A percentile compares a stretch with the other conserved stretches of the same genome.
Evolutionary conservation across 1,139 yeast species (phyloP).

Genomic region (Hyphopichia khmerensis): DNA sequence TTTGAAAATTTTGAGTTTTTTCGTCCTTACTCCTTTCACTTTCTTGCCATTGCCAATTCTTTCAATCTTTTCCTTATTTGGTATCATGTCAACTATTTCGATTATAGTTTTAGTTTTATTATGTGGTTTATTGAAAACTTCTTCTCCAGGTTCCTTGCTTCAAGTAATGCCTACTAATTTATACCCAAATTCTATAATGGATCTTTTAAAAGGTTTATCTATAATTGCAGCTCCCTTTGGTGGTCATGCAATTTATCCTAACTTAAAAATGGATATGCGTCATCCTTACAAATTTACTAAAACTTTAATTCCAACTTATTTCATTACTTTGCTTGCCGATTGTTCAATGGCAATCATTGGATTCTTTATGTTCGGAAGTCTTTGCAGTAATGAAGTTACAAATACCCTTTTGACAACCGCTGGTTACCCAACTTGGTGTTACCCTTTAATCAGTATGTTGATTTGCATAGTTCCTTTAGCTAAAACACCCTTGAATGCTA

Average conservation of each 20-base stretch:
- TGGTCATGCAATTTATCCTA: conserved; percentile 63
- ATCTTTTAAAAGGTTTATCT: conserved; percentile 51
- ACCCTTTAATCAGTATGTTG: conserved; percentile 61
- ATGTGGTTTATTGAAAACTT: conserved; percentile 39
- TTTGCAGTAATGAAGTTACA: conserved; percentile 79
- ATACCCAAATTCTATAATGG: conserved; percentile 43
- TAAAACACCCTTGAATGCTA: conserved; percentile 82
- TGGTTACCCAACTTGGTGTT: conserved; percentile 72
- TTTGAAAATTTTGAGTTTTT: conserved; percentile 38
- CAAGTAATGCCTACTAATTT: conserved; percentile 45
- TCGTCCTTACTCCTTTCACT: conserved; percentile 48
- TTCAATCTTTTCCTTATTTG: conserved; percentile 44
- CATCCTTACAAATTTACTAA: conserved; percentile 48
- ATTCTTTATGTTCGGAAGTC: conserved; percentile 80
- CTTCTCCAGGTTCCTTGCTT: conserved; percentile 44
- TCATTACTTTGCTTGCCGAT: conserved; percentile 72
- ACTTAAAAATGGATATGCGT: conserved; percentile 56
- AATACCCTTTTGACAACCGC: conserved; percentile 65
- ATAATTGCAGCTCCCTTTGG: conserved; percentile 64
- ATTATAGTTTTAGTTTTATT: conserved; percentile 39
- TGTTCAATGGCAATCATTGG: conserved; percentile 77
- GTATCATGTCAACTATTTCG: conserved; percentile 45
- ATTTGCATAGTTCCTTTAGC: conserved; percentile 85
- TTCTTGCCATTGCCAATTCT: conserved; percentile 45
- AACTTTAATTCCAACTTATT: conserved; percentile 45